A percentile compares a stretch with the other conserved stretches of the same genome.
Conservation (phyloP, 129 eudicot species). For the Saposhnikovia divaricata region DNA sequence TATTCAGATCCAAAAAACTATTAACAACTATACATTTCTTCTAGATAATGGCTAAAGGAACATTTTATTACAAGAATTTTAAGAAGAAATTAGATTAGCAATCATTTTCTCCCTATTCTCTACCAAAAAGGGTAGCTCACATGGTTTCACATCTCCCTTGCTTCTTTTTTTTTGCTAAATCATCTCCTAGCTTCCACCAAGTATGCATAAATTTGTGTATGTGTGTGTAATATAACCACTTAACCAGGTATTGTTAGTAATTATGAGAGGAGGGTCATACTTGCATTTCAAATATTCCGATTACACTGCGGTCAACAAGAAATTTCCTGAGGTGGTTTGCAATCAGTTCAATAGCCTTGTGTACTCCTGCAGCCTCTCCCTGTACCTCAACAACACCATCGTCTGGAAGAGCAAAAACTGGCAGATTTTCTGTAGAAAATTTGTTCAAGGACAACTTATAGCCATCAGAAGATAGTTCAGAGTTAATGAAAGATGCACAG, state of each 20-base stretch:
- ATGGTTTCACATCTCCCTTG: not conserved
- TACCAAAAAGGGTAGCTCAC: not conserved
- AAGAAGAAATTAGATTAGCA: not conserved
- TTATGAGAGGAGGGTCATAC: constrained; percentile 29
- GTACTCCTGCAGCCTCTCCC: constrained; percentile 78
- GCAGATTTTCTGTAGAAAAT: constrained; percentile 58
- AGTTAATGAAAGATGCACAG: not conserved
- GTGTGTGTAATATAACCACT: not conserved
- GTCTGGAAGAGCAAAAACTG: constrained; percentile 74
- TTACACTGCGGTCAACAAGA: constrained; percentile 81
- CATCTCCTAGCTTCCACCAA: not conserved
- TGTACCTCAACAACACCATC: constrained; percentile 85
- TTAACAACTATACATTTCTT: not conserved
- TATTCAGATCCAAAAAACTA: not conserved
- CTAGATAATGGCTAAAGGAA: not conserved
- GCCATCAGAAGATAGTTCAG: not conserved
- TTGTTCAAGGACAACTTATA: constrained; percentile 1
- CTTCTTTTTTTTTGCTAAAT: not conserved
- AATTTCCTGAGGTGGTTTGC: constrained; percentile 80
- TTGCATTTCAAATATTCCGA: constrained; percentile 68
- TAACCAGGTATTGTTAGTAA: not conserved
- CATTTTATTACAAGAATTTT: not conserved
- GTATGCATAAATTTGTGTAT: not conserved
- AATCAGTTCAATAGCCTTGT: constrained; percentile 76
- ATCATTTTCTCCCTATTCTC: not conserved